phyloP scores from a whole-genome alignment of 306 rosid genomes.

The Gleditsia sinensis region DNA sequence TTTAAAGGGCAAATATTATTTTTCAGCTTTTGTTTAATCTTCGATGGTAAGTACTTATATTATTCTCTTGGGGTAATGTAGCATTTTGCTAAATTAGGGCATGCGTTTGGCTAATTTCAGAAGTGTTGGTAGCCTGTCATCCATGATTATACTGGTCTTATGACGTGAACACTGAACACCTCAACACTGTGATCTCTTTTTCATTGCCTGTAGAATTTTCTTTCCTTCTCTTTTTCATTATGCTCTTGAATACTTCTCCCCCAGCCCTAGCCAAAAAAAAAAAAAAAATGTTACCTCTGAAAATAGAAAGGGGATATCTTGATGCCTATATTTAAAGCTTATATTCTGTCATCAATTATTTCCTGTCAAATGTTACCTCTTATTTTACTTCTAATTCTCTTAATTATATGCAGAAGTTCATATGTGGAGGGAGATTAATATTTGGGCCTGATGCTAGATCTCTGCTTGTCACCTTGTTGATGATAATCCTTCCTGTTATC shows the following conservation, averaged over 20 bases:
- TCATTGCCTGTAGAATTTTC: background rate
- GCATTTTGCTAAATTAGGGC: slow-evolving; percentile 29
- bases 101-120: slow-evolving; percentile 11
- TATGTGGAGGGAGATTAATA: slow-evolving; percentile 81
- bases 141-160: background rate
- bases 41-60: background rate
- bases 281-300: background rate
- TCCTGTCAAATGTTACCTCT: background rate
- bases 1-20: background rate
- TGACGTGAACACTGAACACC: background rate
- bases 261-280: background rate
- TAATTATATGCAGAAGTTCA: slow-evolving; percentile 71
- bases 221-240: background rate
- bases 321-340: background rate
- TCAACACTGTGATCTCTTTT: background rate
- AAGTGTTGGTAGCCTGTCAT: background rate
- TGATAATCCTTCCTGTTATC: slow-evolving; percentile 73
- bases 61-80: background rate
- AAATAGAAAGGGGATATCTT: background rate
- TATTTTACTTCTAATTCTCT: slow-evolving; percentile 26
- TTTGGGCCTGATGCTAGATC: slow-evolving; percentile 96
- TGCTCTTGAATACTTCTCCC: background rate
- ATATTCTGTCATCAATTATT: slow-evolving; percentile 3
- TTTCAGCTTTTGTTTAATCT: background rate
- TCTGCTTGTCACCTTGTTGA: slow-evolving; percentile 66